These are phyloP conservation scores for Akanthomyces muscarius DNA, from an alignment of 2,329 filamentous ascomycete genomes.

Conservation along the genomic window DNA sequence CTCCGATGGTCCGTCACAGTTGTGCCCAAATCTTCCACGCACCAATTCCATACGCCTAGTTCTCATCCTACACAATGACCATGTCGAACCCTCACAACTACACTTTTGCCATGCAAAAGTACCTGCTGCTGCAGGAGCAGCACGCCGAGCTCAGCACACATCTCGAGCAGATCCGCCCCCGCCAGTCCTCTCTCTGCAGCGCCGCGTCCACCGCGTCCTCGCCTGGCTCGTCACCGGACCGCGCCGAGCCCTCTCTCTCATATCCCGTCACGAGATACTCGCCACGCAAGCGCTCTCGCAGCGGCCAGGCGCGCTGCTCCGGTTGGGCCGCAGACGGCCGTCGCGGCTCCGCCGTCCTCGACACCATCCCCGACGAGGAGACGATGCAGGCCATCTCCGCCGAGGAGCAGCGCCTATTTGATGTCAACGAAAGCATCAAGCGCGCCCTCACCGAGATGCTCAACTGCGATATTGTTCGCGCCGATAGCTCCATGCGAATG, in stretches of 20 bases:
- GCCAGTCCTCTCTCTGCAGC: constrained; percentile 30
- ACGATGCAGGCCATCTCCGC: constrained; percentile 46
- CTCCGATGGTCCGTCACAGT: constrained; percentile 34
- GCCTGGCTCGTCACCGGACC: constrained; percentile 56
- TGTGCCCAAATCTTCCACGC: constrained; percentile 25
- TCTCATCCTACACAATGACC: constrained; percentile 17
- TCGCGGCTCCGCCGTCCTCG: constrained; percentile 27
- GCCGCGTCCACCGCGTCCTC: constrained; percentile 34
- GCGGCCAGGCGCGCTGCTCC: constrained; percentile 30
- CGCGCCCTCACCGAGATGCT: constrained; percentile 57
- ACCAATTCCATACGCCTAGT: constrained; percentile 21
- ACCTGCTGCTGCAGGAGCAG: constrained; percentile 50
- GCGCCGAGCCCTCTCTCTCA: constrained; percentile 48
- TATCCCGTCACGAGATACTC: constrained; percentile 45
- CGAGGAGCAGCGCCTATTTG: constrained; percentile 51
- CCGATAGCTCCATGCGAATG: constrained; percentile 48
- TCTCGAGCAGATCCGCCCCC: constrained; percentile 48
- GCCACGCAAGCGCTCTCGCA: constrained; percentile 28
- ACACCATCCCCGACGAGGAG: constrained; percentile 44
- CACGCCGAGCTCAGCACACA: constrained; percentile 50
- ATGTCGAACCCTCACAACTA: constrained; percentile 35
- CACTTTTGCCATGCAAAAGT: constrained; percentile 50
- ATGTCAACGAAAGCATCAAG: constrained; percentile 60
- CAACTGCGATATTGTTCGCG: constrained; percentile 54
- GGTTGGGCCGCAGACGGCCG: constrained; percentile 30